Evolutionary conservation across 2,329 filamentous ascomycete species (phyloP).

Genomic region (Volutella citrinella): DNA sequence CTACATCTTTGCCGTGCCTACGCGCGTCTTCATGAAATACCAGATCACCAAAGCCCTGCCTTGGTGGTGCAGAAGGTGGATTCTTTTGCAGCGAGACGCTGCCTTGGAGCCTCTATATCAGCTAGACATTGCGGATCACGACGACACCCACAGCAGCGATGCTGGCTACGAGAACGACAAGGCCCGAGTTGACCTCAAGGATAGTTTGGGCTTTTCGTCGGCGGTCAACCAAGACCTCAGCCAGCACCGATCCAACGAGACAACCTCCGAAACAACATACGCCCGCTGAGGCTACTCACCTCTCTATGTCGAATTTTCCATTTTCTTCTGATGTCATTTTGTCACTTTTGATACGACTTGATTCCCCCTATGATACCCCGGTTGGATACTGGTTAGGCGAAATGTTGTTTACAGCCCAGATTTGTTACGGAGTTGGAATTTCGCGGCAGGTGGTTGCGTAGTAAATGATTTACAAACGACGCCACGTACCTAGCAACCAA

Average conservation of each 20-base stretch:
- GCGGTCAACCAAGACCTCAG: too few relatives aligned
- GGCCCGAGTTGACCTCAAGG: constrained; percentile 37
- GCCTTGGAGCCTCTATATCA: constrained; percentile 42
- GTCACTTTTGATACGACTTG: too few relatives aligned
- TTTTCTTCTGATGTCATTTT: constrained; percentile 10
- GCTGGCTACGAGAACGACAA: constrained; percentile 36
- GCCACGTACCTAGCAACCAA: too few relatives aligned
- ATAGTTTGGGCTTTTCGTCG: constrained; percentile 29
- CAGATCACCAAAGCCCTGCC: constrained; percentile 55
- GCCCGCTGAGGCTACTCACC: constrained; percentile 3
- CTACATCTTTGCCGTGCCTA: constrained; percentile 59
- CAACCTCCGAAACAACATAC: constrained; percentile 7
- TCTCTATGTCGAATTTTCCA: constrained; percentile 10
- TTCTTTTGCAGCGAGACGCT: constrained; percentile 47
- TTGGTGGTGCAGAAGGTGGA: constrained; percentile 58
- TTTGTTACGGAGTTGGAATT: too few relatives aligned
- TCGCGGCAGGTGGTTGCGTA: too few relatives aligned
- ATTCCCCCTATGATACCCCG: constrained; percentile 27
- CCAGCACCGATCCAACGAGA: too few relatives aligned
- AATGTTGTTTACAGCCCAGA: too few relatives aligned
- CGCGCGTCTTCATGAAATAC: constrained; percentile 53
- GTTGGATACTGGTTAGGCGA: constrained; percentile 17
- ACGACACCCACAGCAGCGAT: constrained; percentile 29
- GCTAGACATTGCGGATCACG: constrained; percentile 34
- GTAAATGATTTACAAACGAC: too few relatives aligned